Conservation (phyloP, 371 early-diverging fungal genomes). For the Synchytrium microbalum region DNA sequence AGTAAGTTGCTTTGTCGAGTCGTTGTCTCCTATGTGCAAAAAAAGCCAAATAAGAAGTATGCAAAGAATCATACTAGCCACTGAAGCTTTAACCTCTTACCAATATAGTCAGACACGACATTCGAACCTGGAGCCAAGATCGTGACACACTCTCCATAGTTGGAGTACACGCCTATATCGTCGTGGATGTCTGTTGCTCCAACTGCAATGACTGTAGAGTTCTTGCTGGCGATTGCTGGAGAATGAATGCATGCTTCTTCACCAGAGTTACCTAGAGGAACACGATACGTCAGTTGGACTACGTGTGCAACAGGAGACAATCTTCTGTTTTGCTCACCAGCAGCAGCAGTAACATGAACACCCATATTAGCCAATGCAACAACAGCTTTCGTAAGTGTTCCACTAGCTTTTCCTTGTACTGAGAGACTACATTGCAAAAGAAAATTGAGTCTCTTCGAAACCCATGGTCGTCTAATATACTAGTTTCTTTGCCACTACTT, state of each 20-base stretch:
- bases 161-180: slow-evolving; percentile 37
- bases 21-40: too few species aligned
- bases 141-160: slow-evolving; percentile 53
- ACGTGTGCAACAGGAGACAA: slow-evolving; percentile 2
- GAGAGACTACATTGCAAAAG: slow-evolving; percentile 14
- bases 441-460: slow-evolving; percentile 13
- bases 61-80: too few species aligned
- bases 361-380: slow-evolving; percentile 27
- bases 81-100: too few species aligned
- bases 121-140: slow-evolving; percentile 26
- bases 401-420: slow-evolving; percentile 17
- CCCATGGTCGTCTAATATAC: slow-evolving; percentile 5
- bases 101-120: slow-evolving; percentile 24
- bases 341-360: slow-evolving; percentile 53
- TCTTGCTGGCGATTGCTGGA: slow-evolving; percentile 26
- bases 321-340: too few species aligned
- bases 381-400: slow-evolving; percentile 34
- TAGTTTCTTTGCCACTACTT: background rate
- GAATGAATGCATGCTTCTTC: slow-evolving; percentile 42
- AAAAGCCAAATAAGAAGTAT: too few species aligned
- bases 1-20: slow-evolving; percentile 31
- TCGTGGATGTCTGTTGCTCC: slow-evolving; percentile 37
- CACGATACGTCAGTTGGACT: background rate
- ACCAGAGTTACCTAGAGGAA: slow-evolving; percentile 18
- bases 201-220: slow-evolving; percentile 17